Evolutionary conservation across 129 eudicot species (phyloP).

Genomic region (Flaveria robusta): DNA sequence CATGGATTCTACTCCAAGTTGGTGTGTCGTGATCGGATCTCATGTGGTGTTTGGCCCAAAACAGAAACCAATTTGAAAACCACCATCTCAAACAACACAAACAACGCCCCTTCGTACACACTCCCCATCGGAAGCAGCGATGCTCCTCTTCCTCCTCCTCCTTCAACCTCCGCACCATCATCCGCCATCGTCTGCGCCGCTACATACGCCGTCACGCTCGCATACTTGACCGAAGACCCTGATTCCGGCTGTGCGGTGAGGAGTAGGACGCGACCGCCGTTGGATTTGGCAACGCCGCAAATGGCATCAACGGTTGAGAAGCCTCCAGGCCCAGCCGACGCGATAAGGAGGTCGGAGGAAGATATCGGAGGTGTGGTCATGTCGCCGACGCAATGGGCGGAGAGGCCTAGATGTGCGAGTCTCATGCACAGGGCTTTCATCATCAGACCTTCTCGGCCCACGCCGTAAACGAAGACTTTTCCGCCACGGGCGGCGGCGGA

Average conservation of each 20-base stretch:
- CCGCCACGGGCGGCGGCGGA: conserved; percentile 50
- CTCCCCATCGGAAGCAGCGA: conserved; percentile 96
- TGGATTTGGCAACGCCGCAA: conserved; percentile 58
- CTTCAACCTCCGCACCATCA: conserved; percentile 42
- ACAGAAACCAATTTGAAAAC: conserved; percentile 54
- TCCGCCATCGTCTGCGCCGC: conserved; percentile 96
- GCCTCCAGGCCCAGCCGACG: conserved; percentile 93
- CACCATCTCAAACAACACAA: conserved; percentile 95
- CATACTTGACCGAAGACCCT: conserved; percentile 45
- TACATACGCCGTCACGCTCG: conserved; percentile 61
- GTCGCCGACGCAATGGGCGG: conserved; percentile 84
- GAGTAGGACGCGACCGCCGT: conserved; percentile 66
- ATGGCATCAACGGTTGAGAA: conserved; percentile 91
- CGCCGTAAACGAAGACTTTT: conserved; percentile 77
- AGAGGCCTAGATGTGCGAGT: conserved; percentile 74
- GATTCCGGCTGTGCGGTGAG: conserved; percentile 76
- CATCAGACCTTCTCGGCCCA: conserved; percentile 95
- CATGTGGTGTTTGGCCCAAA: conserved; percentile 59
- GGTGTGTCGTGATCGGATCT: conserved; percentile 79
- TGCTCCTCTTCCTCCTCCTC: conserved; percentile 31
- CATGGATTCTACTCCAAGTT: conserved; percentile 58
- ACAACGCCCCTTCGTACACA: conserved; percentile 84
- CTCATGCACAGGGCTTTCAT: conserved; percentile 82
- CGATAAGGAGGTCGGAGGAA: conserved; percentile 79
- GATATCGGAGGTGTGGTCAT: conserved; percentile 90